Conservation (phyloP, 768 basidiomycete species). For the Hebeloma cylindrosporum region DNA sequence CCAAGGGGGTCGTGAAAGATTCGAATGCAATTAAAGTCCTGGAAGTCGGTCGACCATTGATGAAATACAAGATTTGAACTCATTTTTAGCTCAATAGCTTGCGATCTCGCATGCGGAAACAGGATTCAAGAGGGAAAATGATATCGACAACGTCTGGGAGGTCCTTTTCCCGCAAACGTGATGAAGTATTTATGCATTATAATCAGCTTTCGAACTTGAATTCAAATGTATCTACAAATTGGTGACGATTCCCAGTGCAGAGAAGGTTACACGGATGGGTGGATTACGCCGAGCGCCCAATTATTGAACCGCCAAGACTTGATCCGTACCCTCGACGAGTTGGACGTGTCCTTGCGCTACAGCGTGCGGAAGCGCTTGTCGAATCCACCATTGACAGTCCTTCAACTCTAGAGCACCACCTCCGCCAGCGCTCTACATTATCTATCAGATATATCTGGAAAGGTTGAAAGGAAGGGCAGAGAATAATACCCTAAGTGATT, state of each 20-base stretch:
- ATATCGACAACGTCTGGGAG: conserved; percentile 6
- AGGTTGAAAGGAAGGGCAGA: too few species aligned
- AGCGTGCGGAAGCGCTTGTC: not conserved
- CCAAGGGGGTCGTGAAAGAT: conserved; percentile 10
- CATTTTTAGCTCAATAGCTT: conserved; percentile 2
- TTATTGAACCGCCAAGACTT: too few species aligned
- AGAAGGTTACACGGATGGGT: too few species aligned
- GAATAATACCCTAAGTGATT: not conserved
- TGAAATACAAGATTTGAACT: not conserved
- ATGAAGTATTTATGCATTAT: too few species aligned
- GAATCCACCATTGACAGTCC: conserved; percentile 2
- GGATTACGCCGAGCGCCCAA: too few species aligned
- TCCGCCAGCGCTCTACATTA: not conserved
- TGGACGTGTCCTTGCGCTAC: not conserved
- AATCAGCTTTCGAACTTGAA: too few species aligned
- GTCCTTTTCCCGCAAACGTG: conserved; percentile 6
- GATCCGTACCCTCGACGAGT: too few species aligned
- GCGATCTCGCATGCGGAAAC: conserved; percentile 11
- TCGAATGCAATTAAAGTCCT: conserved; percentile 10
- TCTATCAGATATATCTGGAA: too few species aligned
- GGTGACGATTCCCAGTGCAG: too few species aligned
- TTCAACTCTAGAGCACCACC: not conserved
- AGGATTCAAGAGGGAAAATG: conserved; percentile 6
- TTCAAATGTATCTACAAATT: too few species aligned
- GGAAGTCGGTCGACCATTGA: conserved; percentile 7